phyloP scores from a whole-genome alignment of 352 stramenopile genomes.

The Phytopythium oedochilum region DNA sequence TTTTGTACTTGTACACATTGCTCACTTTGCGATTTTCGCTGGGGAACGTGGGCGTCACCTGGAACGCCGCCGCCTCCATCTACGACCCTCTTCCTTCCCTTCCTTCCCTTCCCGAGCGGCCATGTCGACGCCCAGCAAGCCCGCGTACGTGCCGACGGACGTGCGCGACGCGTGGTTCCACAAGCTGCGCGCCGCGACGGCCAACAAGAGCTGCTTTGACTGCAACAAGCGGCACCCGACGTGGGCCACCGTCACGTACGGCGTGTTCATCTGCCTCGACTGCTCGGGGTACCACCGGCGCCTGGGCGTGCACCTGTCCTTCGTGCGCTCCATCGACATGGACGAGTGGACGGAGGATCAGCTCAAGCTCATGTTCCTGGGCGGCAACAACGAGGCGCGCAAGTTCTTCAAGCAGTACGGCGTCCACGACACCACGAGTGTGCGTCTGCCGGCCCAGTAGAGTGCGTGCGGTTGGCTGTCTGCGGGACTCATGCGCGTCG shows the following conservation, averaged over 20 bases:
- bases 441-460: conserved; percentile 20
- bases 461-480: background rate
- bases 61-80: background rate
- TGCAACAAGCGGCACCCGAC: conserved; percentile 94
- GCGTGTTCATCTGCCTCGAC: conserved; percentile 96
- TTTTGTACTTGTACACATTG: background rate
- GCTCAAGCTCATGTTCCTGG: conserved; percentile 90
- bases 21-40: background rate
- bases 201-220: conserved; percentile 94
- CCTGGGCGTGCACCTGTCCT: conserved; percentile 92
- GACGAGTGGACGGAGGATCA: conserved; percentile 96
- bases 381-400: conserved; percentile 90
- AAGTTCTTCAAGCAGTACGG: conserved; percentile 94
- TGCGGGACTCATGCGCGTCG: background rate
- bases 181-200: conserved; percentile 62
- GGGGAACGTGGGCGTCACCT: too few species aligned
- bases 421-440: conserved; percentile 82
- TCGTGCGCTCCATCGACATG: conserved; percentile 95
- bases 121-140: conserved; percentile 25
- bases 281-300: conserved; percentile 93
- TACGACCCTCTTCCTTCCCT: background rate
- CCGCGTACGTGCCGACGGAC: conserved; percentile 66
- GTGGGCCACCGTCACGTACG: conserved; percentile 94
- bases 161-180: conserved; percentile 86
- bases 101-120: conserved; percentile 8